Percentiles rank a stretch among this genome's conserved stretches.
Conservation (phyloP, 179 eudicot species). For the Nepenthes alata region DNA sequence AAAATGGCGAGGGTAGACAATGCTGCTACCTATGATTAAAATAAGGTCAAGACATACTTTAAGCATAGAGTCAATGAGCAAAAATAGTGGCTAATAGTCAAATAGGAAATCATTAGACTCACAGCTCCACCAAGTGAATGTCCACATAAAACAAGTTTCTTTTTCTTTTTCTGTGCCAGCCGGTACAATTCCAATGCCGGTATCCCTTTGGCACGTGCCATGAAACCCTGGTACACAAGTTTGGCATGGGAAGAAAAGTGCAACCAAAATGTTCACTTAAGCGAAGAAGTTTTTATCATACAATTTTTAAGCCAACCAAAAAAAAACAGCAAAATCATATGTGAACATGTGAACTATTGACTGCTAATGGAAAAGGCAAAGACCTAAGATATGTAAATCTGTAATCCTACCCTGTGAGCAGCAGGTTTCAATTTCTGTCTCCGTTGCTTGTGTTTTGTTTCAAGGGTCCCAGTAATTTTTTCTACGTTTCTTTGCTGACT, state of each 20-base stretch:
- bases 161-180: slow-evolving; percentile 92
- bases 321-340: neutral
- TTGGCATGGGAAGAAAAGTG: slow-evolving; percentile 3
- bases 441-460: slow-evolving; percentile 45
- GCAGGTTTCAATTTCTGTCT: slow-evolving; percentile 63
- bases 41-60: slow-evolving; percentile 5
- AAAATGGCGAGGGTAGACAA: slow-evolving; percentile 94
- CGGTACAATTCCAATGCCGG: slow-evolving; percentile 89
- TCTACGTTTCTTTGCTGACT: slow-evolving; percentile 27
- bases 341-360: neutral
- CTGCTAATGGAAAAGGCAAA: too few relatives aligned
- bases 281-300: neutral
- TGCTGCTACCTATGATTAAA: slow-evolving; percentile 68
- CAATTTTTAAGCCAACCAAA: neutral
- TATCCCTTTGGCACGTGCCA: slow-evolving; percentile 99
- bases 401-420: slow-evolving; percentile 68
- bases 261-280: neutral
- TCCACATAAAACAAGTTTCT: slow-evolving; percentile 93
- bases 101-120: slow-evolving; percentile 23
- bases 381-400: neutral
- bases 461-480: slow-evolving; percentile 32
- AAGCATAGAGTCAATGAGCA: neutral
- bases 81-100: slow-evolving; percentile 2
- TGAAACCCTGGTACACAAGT: slow-evolving; percentile 56
- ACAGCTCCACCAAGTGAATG: slow-evolving; percentile 99